A percentile compares a stretch with the other conserved stretches of the same genome.
phyloP scores from a whole-genome alignment of 306 rosid genomes.

The Hippophae tibetana region DNA sequence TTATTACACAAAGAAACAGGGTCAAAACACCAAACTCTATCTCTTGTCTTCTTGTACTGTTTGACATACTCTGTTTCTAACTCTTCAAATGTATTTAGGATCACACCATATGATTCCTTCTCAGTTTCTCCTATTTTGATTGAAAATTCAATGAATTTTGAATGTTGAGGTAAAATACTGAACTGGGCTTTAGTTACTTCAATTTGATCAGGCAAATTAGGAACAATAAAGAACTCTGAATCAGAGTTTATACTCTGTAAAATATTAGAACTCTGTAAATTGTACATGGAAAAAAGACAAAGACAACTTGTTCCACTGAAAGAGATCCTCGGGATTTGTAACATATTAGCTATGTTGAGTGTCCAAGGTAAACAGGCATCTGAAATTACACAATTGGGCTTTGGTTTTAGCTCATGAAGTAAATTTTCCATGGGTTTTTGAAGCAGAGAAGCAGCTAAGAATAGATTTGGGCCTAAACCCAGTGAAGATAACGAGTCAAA shows the following conservation, averaged over 20 bases:
- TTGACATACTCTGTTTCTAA: slow-evolving; percentile 18
- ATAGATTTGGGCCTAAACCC: background rate
- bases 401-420: slow-evolving; percentile 10
- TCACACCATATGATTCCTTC: slow-evolving; percentile 15
- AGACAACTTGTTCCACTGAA: slow-evolving; percentile 22
- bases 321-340: slow-evolving; percentile 20
- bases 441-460: slow-evolving; percentile 12
- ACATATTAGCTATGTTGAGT: slow-evolving; percentile 11
- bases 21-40: slow-evolving; percentile 27
- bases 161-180: too few species aligned
- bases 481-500: slow-evolving; percentile 11
- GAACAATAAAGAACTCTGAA: slow-evolving; percentile 12
- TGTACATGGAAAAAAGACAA: slow-evolving; percentile 4
- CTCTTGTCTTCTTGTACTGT: slow-evolving; percentile 11
- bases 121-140: slow-evolving; percentile 13
- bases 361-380: slow-evolving; percentile 22
- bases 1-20: slow-evolving; percentile 40
- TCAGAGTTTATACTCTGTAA: background rate
- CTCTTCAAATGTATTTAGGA: slow-evolving; percentile 23
- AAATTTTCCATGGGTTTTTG: slow-evolving; percentile 17
- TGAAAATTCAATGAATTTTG: background rate
- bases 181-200: slow-evolving; percentile 8
- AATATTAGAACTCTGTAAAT: background rate
- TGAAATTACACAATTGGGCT: slow-evolving; percentile 13
- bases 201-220: slow-evolving; percentile 16